Percentiles rank a stretch among this genome's conserved stretches.
phyloP scores from a whole-genome alignment of 2,329 filamentous ascomycete species.

The Hymenoscyphus scutula region DNA sequence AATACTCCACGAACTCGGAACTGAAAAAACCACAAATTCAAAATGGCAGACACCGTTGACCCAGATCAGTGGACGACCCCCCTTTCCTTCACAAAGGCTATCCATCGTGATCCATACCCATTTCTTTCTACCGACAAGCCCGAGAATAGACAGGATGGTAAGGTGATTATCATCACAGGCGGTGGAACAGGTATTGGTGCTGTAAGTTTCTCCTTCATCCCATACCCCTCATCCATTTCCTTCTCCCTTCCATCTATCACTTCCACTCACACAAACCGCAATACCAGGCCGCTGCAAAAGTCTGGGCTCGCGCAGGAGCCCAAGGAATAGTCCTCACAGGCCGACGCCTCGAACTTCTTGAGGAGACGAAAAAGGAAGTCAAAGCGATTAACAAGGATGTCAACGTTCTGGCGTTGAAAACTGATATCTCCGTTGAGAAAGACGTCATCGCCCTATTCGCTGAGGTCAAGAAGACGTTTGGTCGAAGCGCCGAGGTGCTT shows the following conservation, averaged over 20 bases:
- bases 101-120: slow-evolving; percentile 6
- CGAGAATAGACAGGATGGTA: slow-evolving; percentile 1
- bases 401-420: slow-evolving; percentile 19
- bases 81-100: slow-evolving; percentile 9
- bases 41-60: slow-evolving; percentile 14
- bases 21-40: not conserved
- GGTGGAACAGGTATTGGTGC: slow-evolving; percentile 10
- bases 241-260: not conserved
- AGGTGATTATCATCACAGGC: slow-evolving; percentile 7
- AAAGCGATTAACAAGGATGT: slow-evolving; percentile 16
- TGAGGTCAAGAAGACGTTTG: slow-evolving; percentile 22
- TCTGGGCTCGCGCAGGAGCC: slow-evolving; percentile 8
- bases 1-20: no score
- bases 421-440: slow-evolving; percentile 21
- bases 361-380: slow-evolving; percentile 3
- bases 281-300: slow-evolving; percentile 7
- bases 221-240: not conserved
- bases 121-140: slow-evolving; percentile 4
- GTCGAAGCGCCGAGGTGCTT: slow-evolving; percentile 38
- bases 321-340: slow-evolving; percentile 6
- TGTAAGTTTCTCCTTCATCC: not conserved
- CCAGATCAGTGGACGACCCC: slow-evolving; percentile 2
- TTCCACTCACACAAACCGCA: not conserved
- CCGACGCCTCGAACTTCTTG: slow-evolving; percentile 7
- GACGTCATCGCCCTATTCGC: slow-evolving; percentile 24